Conservation (phyloP, 2,329 filamentous ascomycete species). For the Fusarium cyanostomum region DNA sequence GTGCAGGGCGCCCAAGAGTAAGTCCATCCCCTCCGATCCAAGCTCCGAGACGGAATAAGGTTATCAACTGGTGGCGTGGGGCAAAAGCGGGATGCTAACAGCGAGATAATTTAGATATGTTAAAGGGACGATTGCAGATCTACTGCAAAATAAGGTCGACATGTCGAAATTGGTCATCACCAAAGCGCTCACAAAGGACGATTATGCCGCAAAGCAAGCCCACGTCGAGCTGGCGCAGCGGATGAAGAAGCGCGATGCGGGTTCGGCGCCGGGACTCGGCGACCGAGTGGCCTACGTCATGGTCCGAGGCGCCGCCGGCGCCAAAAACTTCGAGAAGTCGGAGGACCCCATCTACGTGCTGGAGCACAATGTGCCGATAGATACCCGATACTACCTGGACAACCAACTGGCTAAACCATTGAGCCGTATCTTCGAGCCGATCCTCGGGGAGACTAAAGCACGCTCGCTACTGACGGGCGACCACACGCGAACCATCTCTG, state of each 20-base stretch:
- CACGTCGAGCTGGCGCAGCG: slow-evolving; percentile 95
- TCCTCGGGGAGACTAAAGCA: slow-evolving; percentile 92
- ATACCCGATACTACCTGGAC: slow-evolving; percentile 98
- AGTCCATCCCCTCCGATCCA: slow-evolving; percentile 51
- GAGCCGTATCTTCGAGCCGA: slow-evolving; percentile 95
- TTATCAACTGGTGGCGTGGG: slow-evolving; percentile 12
- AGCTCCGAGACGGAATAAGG: slow-evolving; percentile 10
- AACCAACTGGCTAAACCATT: slow-evolving; percentile 97
- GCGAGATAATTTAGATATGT: slow-evolving; percentile 75
- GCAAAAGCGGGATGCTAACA: slow-evolving; percentile 45
- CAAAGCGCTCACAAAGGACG: slow-evolving; percentile 90
- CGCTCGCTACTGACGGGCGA: slow-evolving; percentile 87
- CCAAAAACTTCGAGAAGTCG: slow-evolving; percentile 96
- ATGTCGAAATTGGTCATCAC: slow-evolving; percentile 99
- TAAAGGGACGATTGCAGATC: slow-evolving; percentile 92
- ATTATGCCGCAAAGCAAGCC: slow-evolving; percentile 92
- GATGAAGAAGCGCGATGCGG: slow-evolving; percentile 96
- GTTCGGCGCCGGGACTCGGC: slow-evolving; percentile 89
- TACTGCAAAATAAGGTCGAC: slow-evolving; percentile 96
- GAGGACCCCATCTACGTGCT: slow-evolving; percentile 98
- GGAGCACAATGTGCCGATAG: slow-evolving; percentile 97
- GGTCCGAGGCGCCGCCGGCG: slow-evolving; percentile 86
- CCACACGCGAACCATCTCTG: slow-evolving; percentile 93
- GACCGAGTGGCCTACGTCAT: slow-evolving; percentile 99
- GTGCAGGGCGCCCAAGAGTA: slow-evolving; percentile 92